Percentiles rank a stretch among this genome's conserved stretches.
Conservation (phyloP, 2,329 filamentous ascomycete species). For the Escovopsis sp. region DNA sequence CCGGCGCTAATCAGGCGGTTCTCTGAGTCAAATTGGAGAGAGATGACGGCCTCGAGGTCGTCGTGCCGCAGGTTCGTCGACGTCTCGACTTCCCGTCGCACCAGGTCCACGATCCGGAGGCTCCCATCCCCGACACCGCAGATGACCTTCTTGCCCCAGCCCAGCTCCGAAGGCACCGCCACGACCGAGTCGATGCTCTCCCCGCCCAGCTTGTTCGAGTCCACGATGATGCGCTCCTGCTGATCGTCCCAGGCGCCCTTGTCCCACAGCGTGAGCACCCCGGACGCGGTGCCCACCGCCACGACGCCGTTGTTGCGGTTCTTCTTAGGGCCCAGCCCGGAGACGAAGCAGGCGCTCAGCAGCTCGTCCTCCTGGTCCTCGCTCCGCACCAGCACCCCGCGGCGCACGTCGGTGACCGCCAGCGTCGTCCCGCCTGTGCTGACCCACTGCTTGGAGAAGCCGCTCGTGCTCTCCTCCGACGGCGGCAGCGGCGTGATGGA, state of each 20-base stretch:
- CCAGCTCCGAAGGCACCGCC: conserved; percentile 54
- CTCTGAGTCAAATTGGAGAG: conserved; percentile 68
- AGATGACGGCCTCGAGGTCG: conserved; percentile 73
- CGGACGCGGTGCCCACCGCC: conserved; percentile 60
- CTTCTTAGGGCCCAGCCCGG: conserved; percentile 55
- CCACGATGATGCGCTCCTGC: conserved; percentile 72
- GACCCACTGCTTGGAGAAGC: conserved; percentile 88
- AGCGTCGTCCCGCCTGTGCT: conserved; percentile 86
- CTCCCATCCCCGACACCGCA: conserved; percentile 72
- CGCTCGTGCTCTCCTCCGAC: conserved; percentile 66
- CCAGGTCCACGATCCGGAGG: conserved; percentile 63
- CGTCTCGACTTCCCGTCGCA: conserved; percentile 54
- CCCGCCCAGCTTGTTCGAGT: conserved; percentile 44
- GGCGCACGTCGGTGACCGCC: conserved; percentile 74
- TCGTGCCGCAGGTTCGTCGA: conserved; percentile 55
- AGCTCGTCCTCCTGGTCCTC: conserved; percentile 94
- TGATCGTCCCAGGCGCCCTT: conserved; percentile 91
- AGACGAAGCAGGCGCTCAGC: conserved; percentile 64
- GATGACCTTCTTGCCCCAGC: conserved; percentile 57
- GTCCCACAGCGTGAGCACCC: conserved; percentile 86
- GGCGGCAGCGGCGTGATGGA: conserved; percentile 73
- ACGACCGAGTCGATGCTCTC: conserved; percentile 73
- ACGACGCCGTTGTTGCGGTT: conserved; percentile 57
- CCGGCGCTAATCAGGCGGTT: conserved; percentile 84
- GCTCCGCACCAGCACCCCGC: conserved; percentile 73